Percentiles rank a stretch among this genome's conserved stretches.
Evolutionary conservation across 2,329 filamentous ascomycete species (phyloP).

Genomic region (Zymoseptoria ardabiliae): DNA sequence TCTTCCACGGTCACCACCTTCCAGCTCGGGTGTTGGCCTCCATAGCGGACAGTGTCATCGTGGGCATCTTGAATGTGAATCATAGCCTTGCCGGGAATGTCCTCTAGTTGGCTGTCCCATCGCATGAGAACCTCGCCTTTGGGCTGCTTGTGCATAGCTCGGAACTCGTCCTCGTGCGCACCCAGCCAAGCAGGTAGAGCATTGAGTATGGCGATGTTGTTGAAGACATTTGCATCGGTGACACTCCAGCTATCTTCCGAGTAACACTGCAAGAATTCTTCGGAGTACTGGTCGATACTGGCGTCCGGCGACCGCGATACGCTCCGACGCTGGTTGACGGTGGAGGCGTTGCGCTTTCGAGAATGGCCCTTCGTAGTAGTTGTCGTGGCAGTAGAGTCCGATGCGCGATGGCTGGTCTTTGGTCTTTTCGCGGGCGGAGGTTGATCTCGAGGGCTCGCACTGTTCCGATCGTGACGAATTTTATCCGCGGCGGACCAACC

Average conservation of each 20-base stretch:
- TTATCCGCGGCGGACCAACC: constrained; percentile 51
- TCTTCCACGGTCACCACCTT: constrained; percentile 55
- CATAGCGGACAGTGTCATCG: constrained; percentile 40
- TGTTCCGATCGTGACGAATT: constrained; percentile 50
- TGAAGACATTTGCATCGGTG: constrained; percentile 68
- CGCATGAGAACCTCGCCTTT: constrained; percentile 64
- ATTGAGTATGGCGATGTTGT: constrained; percentile 66
- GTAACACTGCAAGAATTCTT: constrained; percentile 62
- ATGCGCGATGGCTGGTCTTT: constrained; percentile 74
- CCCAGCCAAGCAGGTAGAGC: constrained; percentile 71
- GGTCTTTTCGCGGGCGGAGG: constrained; percentile 66
- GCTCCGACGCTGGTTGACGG: constrained; percentile 57
- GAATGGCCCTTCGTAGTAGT: constrained; percentile 54
- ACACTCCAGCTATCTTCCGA: constrained; percentile 44
- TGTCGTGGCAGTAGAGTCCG: constrained; percentile 62
- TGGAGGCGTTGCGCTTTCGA: constrained; percentile 55
- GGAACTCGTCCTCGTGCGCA: constrained; percentile 52
- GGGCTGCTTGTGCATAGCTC: constrained; percentile 37
- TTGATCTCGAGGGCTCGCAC: constrained; percentile 44
- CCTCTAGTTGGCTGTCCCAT: constrained; percentile 48
- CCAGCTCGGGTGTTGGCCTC: constrained; percentile 60
- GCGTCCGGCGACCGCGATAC: constrained; percentile 62
- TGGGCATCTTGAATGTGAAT: constrained; percentile 48
- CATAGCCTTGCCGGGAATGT: constrained; percentile 45
- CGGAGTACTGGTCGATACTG: constrained; percentile 27